phyloP scores from a whole-genome alignment of 768 basidiomycete species.

The Suillus decipiens region DNA sequence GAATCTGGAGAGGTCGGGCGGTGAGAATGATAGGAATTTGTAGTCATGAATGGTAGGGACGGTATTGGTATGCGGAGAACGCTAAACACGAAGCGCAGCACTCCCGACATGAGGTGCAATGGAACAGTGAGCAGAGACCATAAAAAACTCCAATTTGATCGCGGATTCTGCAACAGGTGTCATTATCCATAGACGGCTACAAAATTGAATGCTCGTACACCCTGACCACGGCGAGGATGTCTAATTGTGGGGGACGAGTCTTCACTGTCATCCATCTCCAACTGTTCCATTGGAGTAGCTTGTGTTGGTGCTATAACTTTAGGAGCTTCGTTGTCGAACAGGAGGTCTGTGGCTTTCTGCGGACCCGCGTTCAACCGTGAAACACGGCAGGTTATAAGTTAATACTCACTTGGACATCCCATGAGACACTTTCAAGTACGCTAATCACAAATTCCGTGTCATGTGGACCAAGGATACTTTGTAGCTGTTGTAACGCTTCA shows the following conservation, averaged over 20 bases:
- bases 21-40: slow-evolving; percentile 48
- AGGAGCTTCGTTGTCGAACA: slow-evolving; percentile 1
- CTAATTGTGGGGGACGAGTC: slow-evolving; percentile 29
- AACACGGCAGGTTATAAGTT: background rate
- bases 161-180: slow-evolving; percentile 16
- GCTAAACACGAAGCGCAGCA: slow-evolving; percentile 67
- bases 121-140: slow-evolving; percentile 59
- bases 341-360: slow-evolving; percentile 14
- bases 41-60: slow-evolving; percentile 48
- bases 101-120: slow-evolving; percentile 54
- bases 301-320: background rate
- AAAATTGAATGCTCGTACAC: slow-evolving; percentile 17
- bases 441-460: slow-evolving; percentile 63
- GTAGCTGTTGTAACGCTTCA: slow-evolving; percentile 19
- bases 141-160: slow-evolving; percentile 38
- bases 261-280: slow-evolving; percentile 56
- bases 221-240: slow-evolving; percentile 17
- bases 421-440: slow-evolving; percentile 62
- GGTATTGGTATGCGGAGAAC: slow-evolving; percentile 71
- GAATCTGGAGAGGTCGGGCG: slow-evolving; percentile 40
- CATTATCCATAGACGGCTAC: slow-evolving; percentile 15
- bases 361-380: background rate
- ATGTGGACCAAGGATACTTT: slow-evolving; percentile 26
- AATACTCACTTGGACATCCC: slow-evolving; percentile 68
- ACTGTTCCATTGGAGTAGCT: slow-evolving; percentile 34